Base-by-base conservation (phyloP, 352 stramenopile species). In the Pythium scleroteichum region DNA sequence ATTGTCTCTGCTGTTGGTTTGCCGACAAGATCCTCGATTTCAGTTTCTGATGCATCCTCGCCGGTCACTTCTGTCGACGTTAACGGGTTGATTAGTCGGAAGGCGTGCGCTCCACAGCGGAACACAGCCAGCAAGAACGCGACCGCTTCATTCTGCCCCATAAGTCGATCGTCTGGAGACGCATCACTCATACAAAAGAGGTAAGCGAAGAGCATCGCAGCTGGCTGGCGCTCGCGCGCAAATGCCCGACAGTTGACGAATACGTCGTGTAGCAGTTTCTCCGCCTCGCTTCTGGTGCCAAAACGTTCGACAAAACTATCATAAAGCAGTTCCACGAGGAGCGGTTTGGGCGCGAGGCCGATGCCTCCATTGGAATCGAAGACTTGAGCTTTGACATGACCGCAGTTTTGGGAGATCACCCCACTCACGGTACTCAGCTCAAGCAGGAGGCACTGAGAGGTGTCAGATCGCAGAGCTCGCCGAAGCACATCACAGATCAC, bases 181-280 rank as follows among this genome's bases (percentile, higher is more conserved):
- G 66, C 72, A 12, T 88, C 75, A 41, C 60, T 75, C 82, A 95
- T 90, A 40, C 72, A 85, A 42, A 79, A 93, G 19, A 96, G 63
- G 19, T 84, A 66, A 32, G 80, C 76, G 33, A 94, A 95, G 4
- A 95, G 57, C 23, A 76, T 19, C 9, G 85, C 82, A 20, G 80
- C 69, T 5, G 35, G 32, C 1, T 53, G 12, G 29, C 85, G 67
- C 3, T 64, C 62, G 0, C 47, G 26, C 40, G 82, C 62, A 19
- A 87, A 55, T 3, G 73, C 59, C 0, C 87, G 79, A n/a, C 82
- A 91, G 47, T 86, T 93, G 14, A 80, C 71, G 42, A 95, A 96
- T 17, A 95, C 53, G 35, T 95, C 87, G 46, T 95, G 84, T 24
- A 95, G 78, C 1, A 90, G 55, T 48, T 90, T 88, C 67, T 96